Evolutionary conservation across 495 filamentous ascomycete species (phyloP), one percentile per base, ranked within the genome.

Genomic region (Amorphotheca resinae): DNA sequence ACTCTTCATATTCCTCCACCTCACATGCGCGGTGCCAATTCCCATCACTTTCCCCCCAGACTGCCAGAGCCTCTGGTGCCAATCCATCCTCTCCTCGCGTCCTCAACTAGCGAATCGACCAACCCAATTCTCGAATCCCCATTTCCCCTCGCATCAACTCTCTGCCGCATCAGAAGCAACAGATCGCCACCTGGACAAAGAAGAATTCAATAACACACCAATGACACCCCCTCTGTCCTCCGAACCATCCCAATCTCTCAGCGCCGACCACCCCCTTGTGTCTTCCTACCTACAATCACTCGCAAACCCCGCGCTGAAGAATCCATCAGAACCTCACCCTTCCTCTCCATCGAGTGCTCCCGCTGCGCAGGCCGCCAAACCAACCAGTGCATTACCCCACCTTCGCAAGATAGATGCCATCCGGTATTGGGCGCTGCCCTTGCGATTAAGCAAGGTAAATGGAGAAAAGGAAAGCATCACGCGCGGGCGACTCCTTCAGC

Each of bases 91-190:
- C 49, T 50, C 40, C 55, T 49, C 45, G 52, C 53, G 17, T 55
- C 49, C 47, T 59, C 51, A 25, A 59, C 55, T 17, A 54, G 54
- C 43, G 56, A 63, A 14, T 22, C 20, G 9, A 62, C 58, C 61
- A 56, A 62, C 63, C 12, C 32, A 15, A 32, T 34, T 50, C n/a
- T 9, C 23, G 8, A 41, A 42, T 38, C 39, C 42, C 4, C 42
- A 45, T 38, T 44, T 52, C 46, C 33, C 46, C 38, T 22, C 18
- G 14, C 49, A 48, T 21, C 41, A 51, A 30, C 37, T 48, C 28
- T 21, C 23, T 14, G 0, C 8, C 0, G 17, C 43, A 0, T 31
- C 25, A 11, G 15, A 25, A 9, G 11, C n/a, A 4, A 12, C 21
- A 21, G 38, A 28, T 12, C 34, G 15, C 34, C 8, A 22, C 8